Conservation (phyloP, 2,329 filamentous ascomycete genomes). For the Fusarium miscanthi region DNA sequence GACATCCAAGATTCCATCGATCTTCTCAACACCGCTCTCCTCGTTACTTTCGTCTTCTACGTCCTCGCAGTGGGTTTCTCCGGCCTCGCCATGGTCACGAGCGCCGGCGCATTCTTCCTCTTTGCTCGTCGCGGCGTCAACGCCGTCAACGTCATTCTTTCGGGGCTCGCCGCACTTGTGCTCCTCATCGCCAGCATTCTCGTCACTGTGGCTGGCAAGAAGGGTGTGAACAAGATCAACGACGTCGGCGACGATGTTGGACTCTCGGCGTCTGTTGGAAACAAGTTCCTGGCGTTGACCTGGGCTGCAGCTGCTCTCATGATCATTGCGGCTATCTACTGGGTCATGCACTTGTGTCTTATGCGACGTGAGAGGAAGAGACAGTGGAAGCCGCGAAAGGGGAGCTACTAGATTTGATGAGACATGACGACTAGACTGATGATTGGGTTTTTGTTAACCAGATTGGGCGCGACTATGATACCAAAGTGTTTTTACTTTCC, state of each 20-base stretch:
- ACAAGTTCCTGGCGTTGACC: slow-evolving; percentile 57
- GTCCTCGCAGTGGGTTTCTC: slow-evolving; percentile 56
- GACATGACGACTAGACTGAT: slow-evolving; percentile 28
- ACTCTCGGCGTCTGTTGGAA: slow-evolving; percentile 56
- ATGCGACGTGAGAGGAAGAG: slow-evolving; percentile 45
- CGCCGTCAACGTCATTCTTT: slow-evolving; percentile 53
- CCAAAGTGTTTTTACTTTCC: slow-evolving; percentile 30
- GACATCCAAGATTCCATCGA: slow-evolving; percentile 60
- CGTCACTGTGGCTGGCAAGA: slow-evolving; percentile 55
- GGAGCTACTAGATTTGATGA: slow-evolving; percentile 39
- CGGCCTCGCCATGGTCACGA: slow-evolving; percentile 57
- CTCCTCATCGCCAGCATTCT: slow-evolving; percentile 57
- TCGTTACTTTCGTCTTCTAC: slow-evolving; percentile 62
- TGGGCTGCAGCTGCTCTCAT: slow-evolving; percentile 62
- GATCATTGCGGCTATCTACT: slow-evolving; percentile 54
- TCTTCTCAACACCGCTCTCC: slow-evolving; percentile 60
- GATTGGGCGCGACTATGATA: slow-evolving; percentile 32
- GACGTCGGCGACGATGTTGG: slow-evolving; percentile 57
- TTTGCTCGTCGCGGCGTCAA: slow-evolving; percentile 41
- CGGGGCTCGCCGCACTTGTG: slow-evolving; percentile 51
- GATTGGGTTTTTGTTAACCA: slow-evolving; percentile 12
- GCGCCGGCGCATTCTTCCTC: slow-evolving; percentile 51
- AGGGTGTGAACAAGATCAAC: slow-evolving; percentile 57
- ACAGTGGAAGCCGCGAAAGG: slow-evolving; percentile 45
- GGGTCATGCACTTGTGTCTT: slow-evolving; percentile 51